Base-by-base conservation (phyloP, 2,329 filamentous ascomycete genomes). In the Fusarium sp. region DNA sequence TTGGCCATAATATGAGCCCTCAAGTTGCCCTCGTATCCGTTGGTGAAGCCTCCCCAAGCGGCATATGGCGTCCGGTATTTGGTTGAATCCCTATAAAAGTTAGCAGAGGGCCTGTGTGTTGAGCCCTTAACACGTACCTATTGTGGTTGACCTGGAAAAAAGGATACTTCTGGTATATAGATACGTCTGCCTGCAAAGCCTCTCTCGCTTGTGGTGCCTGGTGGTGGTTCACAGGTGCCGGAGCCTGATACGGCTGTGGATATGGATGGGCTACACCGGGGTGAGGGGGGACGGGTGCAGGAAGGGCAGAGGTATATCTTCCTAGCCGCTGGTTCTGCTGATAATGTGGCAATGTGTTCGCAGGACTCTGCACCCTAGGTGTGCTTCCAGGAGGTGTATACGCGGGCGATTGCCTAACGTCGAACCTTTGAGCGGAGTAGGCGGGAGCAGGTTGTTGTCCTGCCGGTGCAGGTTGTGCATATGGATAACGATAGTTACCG, bases 61-160 rank as follows among this genome's bases (percentile, higher is more conserved):
- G 86, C 84, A 75, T 91, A 91, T 2, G 89, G 89, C 8, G 88
- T 90, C 54, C 87, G 85, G 65, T 91, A 91, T 59, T 86, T 86
- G 12, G 85, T 83, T 10, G 86, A 81, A 65, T 88, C 86, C 80
- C 87, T 88, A 67, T 8, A 31, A 17, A 50, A 13, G 53, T 79
- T 69, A 81, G 67, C 45, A 67, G 46, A 15, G 13, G 38, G 7
- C 46, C 17, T 27, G 9, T 54, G 7, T 7, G 12, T 8, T 11
- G 35, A n/a, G 46, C 22, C 31, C 25, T 35, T 29, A 35, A 25
- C 3, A 74, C 82, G 64, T 83, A 88, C 84, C 87, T 86, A 70
- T 90, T 90, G 71, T 90, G 85, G 67, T 91, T 83, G 31, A 88
- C 84, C 70, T 90, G 87, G 77, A 90, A 88, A 76, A 89, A 91